Percentiles rank a stretch among this genome's conserved stretches.
phyloP scores from a whole-genome alignment of 2,329 filamentous ascomycete species.

The Fusarium liriodendri region DNA sequence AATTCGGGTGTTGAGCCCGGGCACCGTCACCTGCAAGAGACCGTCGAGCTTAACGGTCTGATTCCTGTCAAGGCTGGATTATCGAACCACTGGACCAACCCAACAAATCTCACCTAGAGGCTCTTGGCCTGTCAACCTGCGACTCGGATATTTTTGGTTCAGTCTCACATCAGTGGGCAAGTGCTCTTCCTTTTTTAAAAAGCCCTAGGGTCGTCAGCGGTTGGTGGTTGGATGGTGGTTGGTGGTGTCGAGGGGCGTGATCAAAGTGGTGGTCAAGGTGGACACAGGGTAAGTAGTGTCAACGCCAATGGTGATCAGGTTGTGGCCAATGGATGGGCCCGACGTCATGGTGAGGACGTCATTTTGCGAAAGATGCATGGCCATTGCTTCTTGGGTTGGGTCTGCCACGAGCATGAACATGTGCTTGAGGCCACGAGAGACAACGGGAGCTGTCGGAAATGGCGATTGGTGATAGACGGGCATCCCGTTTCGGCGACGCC shows the following conservation, averaged over 20 bases:
- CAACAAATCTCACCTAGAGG: constrained; percentile 1
- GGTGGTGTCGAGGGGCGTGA: constrained; percentile 37
- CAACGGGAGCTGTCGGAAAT: constrained; percentile 4
- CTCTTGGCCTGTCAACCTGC: constrained; percentile 11
- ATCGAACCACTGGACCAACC: not conserved
- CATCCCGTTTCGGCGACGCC: constrained; percentile 22
- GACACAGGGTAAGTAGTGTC: constrained; percentile 40
- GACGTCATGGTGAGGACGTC: constrained; percentile 43
- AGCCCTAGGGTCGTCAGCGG: constrained; percentile 27
- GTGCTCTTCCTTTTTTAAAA: constrained; percentile 15
- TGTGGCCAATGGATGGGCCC: constrained; percentile 28
- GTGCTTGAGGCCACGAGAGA: constrained; percentile 5
- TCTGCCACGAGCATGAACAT: constrained; percentile 21
- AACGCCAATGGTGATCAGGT: constrained; percentile 35
- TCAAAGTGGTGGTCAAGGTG: constrained; percentile 32
- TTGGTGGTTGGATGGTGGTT: constrained; percentile 26
- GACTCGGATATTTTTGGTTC: constrained; percentile 21
- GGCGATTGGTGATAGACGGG: constrained; percentile 20
- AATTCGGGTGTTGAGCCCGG: constrained; percentile 7
- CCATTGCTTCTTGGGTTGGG: constrained; percentile 28
- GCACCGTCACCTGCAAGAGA: not conserved
- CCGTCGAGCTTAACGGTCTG: not conserved
- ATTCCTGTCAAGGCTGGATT: not conserved
- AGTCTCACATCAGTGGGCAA: constrained; percentile 23
- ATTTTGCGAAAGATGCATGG: constrained; percentile 27